Percentiles rank a stretch among this genome's conserved stretches.
These are phyloP conservation scores for Mycosphaerelloides madeirae DNA, from an alignment of 2,329 filamentous ascomycete species.

Conservation along the genomic window DNA sequence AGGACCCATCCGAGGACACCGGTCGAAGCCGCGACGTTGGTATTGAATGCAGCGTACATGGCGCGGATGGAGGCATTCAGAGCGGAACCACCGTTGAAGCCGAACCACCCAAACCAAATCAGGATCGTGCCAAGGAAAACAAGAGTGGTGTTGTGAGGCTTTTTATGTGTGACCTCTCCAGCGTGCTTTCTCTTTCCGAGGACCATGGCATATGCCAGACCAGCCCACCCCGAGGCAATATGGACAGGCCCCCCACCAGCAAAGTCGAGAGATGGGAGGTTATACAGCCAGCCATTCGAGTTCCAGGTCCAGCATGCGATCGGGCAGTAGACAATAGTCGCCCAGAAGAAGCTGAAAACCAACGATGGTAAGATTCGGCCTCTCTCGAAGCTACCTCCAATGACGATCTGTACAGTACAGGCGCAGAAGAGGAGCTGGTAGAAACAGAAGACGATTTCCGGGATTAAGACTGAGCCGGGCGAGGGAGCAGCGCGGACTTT, in stretches of 20 bases:
- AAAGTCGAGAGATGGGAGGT: constrained; percentile 57
- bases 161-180: constrained; percentile 47
- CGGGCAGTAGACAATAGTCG: constrained; percentile 60
- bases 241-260: constrained; percentile 62
- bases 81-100: constrained; percentile 55
- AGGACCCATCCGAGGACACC: constrained; percentile 53
- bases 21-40: constrained; percentile 52
- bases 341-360: constrained; percentile 60
- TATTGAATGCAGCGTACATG: constrained; percentile 55
- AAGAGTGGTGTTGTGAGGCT: constrained; percentile 59
- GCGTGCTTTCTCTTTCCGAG: constrained; percentile 54
- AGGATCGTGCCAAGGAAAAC: constrained; percentile 61
- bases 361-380: constrained; percentile 61
- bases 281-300: constrained; percentile 59
- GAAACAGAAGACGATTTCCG: constrained; percentile 62
- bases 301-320: constrained; percentile 67
- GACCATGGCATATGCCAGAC: constrained; percentile 59
- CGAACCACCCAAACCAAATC: constrained; percentile 62
- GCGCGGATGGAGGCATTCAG: constrained; percentile 51
- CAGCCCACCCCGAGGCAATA: constrained; percentile 59
- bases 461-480: constrained; percentile 52
- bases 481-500: constrained; percentile 58
- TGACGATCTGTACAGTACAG: constrained; percentile 59
- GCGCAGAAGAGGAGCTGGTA: constrained; percentile 63
- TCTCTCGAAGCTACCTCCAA: constrained; percentile 60